Evolutionary conservation across 441 rosid species (phyloP), one percentile per base, ranked within the genome.

Genomic region (Adansonia rubrostipa): DNA sequence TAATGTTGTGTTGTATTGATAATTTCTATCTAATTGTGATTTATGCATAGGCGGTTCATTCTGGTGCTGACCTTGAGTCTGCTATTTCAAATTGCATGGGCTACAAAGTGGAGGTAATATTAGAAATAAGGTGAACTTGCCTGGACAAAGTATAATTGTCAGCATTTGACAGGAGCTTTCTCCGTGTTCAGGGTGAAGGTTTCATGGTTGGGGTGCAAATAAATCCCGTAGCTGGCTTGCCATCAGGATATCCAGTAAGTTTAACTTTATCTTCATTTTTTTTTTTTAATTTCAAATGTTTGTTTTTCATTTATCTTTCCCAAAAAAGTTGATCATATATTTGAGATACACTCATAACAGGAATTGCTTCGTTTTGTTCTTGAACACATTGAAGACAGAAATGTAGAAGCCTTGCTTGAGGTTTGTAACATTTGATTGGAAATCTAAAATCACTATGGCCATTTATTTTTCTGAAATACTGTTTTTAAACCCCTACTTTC

Each of bases 171-270:
- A 33, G 28, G 60, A 81, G 60, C 28, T 80, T 79, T 75, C 56
- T 68, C 73, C 83, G 80, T 79, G 83, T 84, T 81, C 88, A 97
- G 99, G 98, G 98, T 58, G 88, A 94, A 90, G 99, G 99, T 75
- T 97, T 97, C 93, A 97, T 97, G 99, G 99, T 97, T 84, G 98
- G 99, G 67, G 99, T 97, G 87, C 86, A 92, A 75, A 88, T 97
- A 86, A 97, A 90, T 91, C 97, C 98, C 73, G 47, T 97, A 78
- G 69, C 93, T 64, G 97, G 93, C 87, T 85, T 97, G 90, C 97
- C 99, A 79, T 89, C 98, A 78, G 95, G 96, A 82, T 91, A 89
- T 85, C 95, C 93, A 5, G 99, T 92, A 90, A 90, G 67, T 85
- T 86, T 62, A 24, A 76, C 84, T 79, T 81, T 53, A 65, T 73